Percentiles rank a stretch among this genome's conserved stretches.
Conservation (phyloP, 2,329 filamentous ascomycete genomes). For the Sporothrix globosa region DNA sequence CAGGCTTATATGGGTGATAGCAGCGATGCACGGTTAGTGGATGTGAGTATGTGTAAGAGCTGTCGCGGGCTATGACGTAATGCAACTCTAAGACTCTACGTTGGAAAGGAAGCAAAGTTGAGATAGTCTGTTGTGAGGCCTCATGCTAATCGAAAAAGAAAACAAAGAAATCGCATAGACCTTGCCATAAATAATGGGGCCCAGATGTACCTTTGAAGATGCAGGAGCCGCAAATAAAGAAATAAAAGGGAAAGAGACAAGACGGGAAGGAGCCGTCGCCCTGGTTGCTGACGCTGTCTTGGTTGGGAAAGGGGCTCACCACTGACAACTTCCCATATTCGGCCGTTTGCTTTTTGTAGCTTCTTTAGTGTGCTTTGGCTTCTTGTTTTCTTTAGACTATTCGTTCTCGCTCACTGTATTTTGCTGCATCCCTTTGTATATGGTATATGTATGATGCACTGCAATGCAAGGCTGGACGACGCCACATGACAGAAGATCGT, state of each 20-base stretch:
- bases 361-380: neutral
- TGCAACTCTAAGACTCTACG: neutral
- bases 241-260: neutral
- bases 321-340: neutral
- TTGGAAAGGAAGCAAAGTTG: neutral
- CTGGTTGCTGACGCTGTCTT: conserved; percentile 10
- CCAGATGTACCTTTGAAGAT: neutral
- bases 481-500: neutral
- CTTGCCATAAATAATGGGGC: neutral
- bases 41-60: neutral
- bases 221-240: conserved; percentile 1
- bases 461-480: neutral
- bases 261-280: conserved; percentile 9
- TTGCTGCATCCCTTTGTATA: neutral
- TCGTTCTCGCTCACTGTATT: neutral
- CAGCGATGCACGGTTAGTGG: neutral
- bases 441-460: neutral
- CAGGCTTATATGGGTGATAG: conserved; percentile 3
- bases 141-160: neutral
- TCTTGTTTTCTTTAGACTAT: neutral
- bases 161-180: neutral
- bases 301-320: conserved; percentile 1
- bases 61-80: conserved; percentile 25
- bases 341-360: neutral
- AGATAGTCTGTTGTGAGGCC: neutral